These are phyloP conservation scores for Daphne laureola DNA, from an alignment of 441 rosid species.

Conservation along the genomic window DNA sequence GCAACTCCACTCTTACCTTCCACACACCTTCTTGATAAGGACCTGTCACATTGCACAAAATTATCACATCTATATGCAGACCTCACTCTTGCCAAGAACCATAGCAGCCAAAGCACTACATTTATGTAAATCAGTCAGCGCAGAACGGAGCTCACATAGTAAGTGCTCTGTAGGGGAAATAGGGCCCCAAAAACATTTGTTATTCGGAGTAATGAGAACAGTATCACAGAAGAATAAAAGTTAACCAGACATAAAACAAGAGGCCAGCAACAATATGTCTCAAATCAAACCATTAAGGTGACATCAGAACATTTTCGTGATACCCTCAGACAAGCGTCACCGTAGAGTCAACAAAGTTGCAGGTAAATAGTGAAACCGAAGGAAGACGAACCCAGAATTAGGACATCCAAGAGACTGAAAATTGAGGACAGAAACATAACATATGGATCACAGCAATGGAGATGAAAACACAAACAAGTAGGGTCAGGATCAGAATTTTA, in stretches of 20 bases:
- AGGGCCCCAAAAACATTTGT: neutral
- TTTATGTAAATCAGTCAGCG: slow-evolving; percentile 19
- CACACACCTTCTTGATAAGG: slow-evolving; percentile 63
- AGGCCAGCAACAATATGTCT: no score
- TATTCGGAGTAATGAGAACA: neutral
- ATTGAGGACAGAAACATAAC: slow-evolving; percentile 4
- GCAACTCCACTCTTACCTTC: slow-evolving; percentile 69
- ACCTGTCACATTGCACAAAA: slow-evolving; percentile 31
- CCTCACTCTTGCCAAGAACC: slow-evolving; percentile 8
- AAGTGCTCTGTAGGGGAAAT: neutral
- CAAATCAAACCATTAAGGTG: no score
- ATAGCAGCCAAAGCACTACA: slow-evolving; percentile 14
- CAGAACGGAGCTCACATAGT: slow-evolving; percentile 18
- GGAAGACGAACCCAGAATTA: slow-evolving; percentile 16
- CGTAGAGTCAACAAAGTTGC: slow-evolving; percentile 9
- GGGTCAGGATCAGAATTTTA: slow-evolving; percentile 21
- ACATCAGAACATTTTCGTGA: no score
- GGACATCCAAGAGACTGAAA: slow-evolving; percentile 4
- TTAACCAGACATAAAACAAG: no score
- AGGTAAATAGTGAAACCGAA: neutral
- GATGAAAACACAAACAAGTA: neutral
- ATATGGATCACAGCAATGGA: slow-evolving; percentile 12
- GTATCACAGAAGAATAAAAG: neutral
- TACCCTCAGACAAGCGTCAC: neutral
- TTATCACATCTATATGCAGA: neutral